Conservation (phyloP, 2,329 filamentous ascomycete species). For the Stemphylium beticola region DNA sequence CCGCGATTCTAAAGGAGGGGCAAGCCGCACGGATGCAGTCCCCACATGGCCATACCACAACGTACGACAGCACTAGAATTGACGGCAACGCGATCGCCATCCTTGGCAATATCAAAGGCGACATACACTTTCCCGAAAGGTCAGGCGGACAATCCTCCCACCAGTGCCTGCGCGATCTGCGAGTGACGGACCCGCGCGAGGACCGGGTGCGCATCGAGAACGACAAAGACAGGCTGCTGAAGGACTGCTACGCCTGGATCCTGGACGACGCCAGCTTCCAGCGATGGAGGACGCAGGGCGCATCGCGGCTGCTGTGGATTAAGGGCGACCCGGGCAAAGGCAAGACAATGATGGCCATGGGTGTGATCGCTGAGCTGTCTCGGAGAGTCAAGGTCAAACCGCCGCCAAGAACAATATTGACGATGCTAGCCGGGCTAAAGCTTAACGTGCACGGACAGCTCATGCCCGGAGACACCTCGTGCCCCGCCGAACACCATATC, state of each 20-base stretch:
- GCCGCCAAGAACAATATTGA: not conserved
- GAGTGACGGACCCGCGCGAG: conserved; percentile 19
- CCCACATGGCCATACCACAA: conserved; percentile 1
- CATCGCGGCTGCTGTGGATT: too few relatives aligned
- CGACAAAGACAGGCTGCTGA: conserved; percentile 21
- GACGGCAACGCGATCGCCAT: conserved; percentile 1
- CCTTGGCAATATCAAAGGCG: not conserved
- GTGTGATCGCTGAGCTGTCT: conserved; percentile 10
- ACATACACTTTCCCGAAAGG: not conserved
- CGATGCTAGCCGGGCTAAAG: not conserved
- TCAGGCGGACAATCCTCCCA: not conserved
- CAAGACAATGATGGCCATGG: conserved; percentile 37
- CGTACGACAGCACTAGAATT: not conserved
- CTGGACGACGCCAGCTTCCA: conserved; percentile 29
- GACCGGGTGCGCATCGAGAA: conserved; percentile 20
- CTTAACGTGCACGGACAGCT: too few relatives aligned
- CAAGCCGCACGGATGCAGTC: not conserved
- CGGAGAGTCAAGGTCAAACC: not conserved
- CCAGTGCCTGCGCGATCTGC: conserved; percentile 19
- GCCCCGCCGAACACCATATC: too few relatives aligned
- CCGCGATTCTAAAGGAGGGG: not conserved
- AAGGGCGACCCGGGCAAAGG: too few relatives aligned
- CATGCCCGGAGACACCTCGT: too few relatives aligned
- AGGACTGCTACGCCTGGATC: conserved; percentile 26
- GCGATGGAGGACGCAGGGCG: conserved; percentile 20